Evolutionary conservation across 140 eudicot species (phyloP).

Genomic region (Stevia rebaudiana): DNA sequence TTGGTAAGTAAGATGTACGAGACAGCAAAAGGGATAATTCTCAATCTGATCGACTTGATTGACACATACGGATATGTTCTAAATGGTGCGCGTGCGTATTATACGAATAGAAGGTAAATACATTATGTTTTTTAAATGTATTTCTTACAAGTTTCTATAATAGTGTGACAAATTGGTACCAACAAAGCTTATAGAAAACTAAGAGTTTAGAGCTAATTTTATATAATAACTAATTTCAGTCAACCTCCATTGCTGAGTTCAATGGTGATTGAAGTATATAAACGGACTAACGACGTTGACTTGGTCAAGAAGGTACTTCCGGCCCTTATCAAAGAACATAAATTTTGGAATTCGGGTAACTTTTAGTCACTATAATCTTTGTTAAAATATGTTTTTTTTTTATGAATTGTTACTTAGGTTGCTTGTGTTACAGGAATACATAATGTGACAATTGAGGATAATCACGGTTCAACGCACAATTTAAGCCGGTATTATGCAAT

Average conservation of each 20-base stretch:
- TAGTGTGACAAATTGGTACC: background rate
- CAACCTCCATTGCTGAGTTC: conserved; percentile 90
- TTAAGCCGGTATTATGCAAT: conserved; percentile 87
- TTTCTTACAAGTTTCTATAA: background rate
- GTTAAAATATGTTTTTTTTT: no score
- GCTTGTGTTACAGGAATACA: conserved; percentile 49
- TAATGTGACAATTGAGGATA: conserved; percentile 54
- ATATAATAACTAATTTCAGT: conserved; percentile 39
- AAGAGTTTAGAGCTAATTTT: background rate
- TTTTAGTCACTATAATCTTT: background rate
- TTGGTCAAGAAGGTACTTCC: conserved; percentile 61
- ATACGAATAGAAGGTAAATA: conserved; percentile 74
- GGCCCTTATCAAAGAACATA: conserved; percentile 65
- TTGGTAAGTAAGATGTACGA: conserved; percentile 79
- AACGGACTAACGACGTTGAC: conserved; percentile 46
- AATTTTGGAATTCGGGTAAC: conserved; percentile 83
- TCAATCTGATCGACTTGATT: conserved; percentile 58
- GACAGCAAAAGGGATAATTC: conserved; percentile 85
- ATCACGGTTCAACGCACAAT: conserved; percentile 45
- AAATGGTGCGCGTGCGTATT: conserved; percentile 88
- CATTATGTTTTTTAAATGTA: background rate
- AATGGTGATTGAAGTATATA: conserved; percentile 73
- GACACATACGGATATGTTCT: conserved; percentile 71
- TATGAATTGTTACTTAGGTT: background rate
- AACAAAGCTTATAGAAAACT: background rate